A percentile compares a stretch with the other conserved stretches of the same genome.
Evolutionary conservation across 495 filamentous ascomycete genomes (phyloP).

Genomic region (Penicillium malachiteum): DNA sequence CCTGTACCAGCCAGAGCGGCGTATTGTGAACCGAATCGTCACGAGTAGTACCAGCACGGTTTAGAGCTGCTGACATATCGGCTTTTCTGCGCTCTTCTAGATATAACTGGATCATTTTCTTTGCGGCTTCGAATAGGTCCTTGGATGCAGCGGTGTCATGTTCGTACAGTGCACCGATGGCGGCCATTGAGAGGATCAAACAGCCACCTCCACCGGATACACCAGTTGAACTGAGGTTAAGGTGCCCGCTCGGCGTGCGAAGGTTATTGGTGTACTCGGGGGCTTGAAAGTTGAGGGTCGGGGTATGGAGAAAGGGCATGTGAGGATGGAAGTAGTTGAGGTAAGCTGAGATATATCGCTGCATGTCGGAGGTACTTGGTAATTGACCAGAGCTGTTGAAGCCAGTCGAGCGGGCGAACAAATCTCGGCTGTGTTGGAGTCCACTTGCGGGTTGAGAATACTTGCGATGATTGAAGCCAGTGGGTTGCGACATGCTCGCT

Average conservation of each 20-base stretch:
- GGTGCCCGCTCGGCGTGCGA: conserved; percentile 51
- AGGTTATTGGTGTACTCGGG: conserved; percentile 63
- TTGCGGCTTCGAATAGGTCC: conserved; percentile 87
- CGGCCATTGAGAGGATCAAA: conserved; percentile 91
- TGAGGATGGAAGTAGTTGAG: conserved; percentile 95
- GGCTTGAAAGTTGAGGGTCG: conserved; percentile 87
- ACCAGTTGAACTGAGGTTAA: conserved; percentile 58
- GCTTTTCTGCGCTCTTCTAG: conserved; percentile 90
- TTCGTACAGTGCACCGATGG: conserved; percentile 94
- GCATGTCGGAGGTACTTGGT: conserved; percentile 87
- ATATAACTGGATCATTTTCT: conserved; percentile 92
- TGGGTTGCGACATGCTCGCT: conserved; percentile 74
- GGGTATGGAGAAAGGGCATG: conserved; percentile 87
- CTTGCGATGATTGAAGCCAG: conserved; percentile 71
- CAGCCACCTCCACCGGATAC: conserved; percentile 82
- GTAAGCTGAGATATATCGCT: conserved; percentile 89
- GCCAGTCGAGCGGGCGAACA: conserved; percentile 45
- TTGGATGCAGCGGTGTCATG: conserved; percentile 75
- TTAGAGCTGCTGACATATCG: conserved; percentile 77
- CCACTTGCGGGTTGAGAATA: conserved; percentile 69
- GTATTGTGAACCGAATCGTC: conserved; percentile 75
- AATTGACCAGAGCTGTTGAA: conserved; percentile 57
- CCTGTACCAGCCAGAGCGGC: conserved; percentile 96
- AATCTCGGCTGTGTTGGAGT: conserved; percentile 42
- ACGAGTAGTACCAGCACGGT: conserved; percentile 55